Evolutionary conservation across 225 moss, liverwort and hornwort genomes (phyloP).

Genomic region (Straminergon stramineum): DNA sequence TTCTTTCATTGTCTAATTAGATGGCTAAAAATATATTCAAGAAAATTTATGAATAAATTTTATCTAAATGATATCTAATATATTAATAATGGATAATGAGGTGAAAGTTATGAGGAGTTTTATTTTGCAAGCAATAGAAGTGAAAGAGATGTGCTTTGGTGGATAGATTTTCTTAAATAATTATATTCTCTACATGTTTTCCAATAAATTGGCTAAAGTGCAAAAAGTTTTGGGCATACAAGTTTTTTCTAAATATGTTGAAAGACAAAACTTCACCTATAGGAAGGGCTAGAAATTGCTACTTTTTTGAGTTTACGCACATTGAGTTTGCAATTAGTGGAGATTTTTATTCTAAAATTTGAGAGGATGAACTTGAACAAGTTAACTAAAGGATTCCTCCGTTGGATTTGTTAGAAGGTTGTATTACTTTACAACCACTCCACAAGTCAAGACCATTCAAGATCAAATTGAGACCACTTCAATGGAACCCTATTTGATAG

Average conservation of each 20-base stretch:
- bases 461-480: too few species aligned
- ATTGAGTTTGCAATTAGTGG: background rate
- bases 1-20: background rate
- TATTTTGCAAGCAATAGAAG: background rate
- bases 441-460: too few species aligned
- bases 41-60: too few species aligned
- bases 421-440: too few species aligned
- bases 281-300: background rate
- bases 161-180: background rate
- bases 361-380: background rate
- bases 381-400: too few species aligned
- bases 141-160: background rate
- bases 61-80: too few species aligned
- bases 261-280: background rate
- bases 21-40: too few species aligned
- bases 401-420: too few species aligned
- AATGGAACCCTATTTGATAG: too few species aligned
- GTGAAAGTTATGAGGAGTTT: background rate
- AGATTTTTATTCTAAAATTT: background rate
- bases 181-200: accelerated
- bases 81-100: background rate
- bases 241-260: background rate
- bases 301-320: background rate
- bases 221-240: accelerated
- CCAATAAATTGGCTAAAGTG: background rate